Base-by-base conservation (phyloP, 2,329 filamentous ascomycete species). In the Chaetomium strumarium region DNA sequence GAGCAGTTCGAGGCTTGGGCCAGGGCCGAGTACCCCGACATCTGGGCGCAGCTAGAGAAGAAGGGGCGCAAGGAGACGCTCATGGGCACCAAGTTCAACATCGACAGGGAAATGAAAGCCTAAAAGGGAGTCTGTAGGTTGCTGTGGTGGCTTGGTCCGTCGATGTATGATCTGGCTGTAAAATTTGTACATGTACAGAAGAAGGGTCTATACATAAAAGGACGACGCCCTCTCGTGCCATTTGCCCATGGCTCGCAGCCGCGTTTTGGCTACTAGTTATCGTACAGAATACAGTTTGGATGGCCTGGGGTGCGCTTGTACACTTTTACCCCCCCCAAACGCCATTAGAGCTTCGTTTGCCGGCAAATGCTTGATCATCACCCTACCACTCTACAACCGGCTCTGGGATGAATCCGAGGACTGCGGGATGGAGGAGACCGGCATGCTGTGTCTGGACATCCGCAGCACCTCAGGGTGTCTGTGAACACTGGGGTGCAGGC, bases 401-500 rank as follows among this genome's bases (percentile, higher is more conserved):
- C 39, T 46, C 36, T 55, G 39, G 16, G 34, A 34, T 17, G 40
- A 29, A 14, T 43, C 24, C 17, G 44, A 13, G 16, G 44, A n/a
- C n/a, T 38, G 16, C 34, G 48, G 44, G 24, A 53, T 39, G 34
- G 45, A 16, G 24, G 34, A 8, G 11, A 33, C 14, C 4, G 46
- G 40, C 43, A 46, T 10, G 17, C 31, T 44, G n/a, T 46, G 19
- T 11, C 37, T 39, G 36, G 36, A 14, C 19, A 46, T 29, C n/a
- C 48, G 52, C 59, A 96, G 68, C 52, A 95, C 76, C 69, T 95
- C 88, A 3, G 93, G 93, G 72, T 99, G 93, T 60, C 77, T 76
- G 73, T 99, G 88, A 51, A 95, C 86, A 67, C 85, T 95, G 20
- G 93, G 93, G 79, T 97, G 90, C 55, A 97, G 75, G 14, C 93